These are phyloP conservation scores for Penicillium sp. DNA, from an alignment of 2,329 filamentous ascomycete species.

Conservation along the genomic window DNA sequence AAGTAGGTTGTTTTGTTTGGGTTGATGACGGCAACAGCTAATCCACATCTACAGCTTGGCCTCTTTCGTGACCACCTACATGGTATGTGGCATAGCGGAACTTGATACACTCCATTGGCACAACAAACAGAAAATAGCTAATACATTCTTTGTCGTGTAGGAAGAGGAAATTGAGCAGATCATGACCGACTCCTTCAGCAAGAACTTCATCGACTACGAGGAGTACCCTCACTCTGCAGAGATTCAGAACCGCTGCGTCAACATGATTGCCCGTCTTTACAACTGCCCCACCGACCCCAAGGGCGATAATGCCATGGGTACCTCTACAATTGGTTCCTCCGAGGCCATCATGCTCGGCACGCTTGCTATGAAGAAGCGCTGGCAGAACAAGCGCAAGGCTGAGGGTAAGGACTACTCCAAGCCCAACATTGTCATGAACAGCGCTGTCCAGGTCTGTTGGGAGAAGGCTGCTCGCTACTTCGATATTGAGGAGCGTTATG, in stretches of 20 bases:
- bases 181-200: constrained; percentile 88
- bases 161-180: constrained; percentile 95
- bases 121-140: neutral
- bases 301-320: constrained; percentile 71
- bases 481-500: constrained; percentile 85
- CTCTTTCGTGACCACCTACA: constrained; percentile 94
- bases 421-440: constrained; percentile 95
- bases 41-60: constrained; percentile 62
- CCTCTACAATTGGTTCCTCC: constrained; percentile 83
- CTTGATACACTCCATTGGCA: neutral
- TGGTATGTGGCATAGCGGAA: constrained; percentile 57
- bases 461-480: constrained; percentile 90
- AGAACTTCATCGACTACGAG: constrained; percentile 93
- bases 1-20: constrained; percentile 35
- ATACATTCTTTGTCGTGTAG: constrained; percentile 42
- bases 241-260: constrained; percentile 88
- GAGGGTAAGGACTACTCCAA: constrained; percentile 76
- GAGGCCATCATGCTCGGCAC: constrained; percentile 60
- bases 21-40: neutral
- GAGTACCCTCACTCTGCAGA: constrained; percentile 79
- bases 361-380: constrained; percentile 92
- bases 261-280: constrained; percentile 88
- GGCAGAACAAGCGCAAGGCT: constrained; percentile 82
- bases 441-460: constrained; percentile 96
- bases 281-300: constrained; percentile 65